Conservation (phyloP, 2,329 filamentous ascomycete genomes). For the Aspergillus piperis region DNA sequence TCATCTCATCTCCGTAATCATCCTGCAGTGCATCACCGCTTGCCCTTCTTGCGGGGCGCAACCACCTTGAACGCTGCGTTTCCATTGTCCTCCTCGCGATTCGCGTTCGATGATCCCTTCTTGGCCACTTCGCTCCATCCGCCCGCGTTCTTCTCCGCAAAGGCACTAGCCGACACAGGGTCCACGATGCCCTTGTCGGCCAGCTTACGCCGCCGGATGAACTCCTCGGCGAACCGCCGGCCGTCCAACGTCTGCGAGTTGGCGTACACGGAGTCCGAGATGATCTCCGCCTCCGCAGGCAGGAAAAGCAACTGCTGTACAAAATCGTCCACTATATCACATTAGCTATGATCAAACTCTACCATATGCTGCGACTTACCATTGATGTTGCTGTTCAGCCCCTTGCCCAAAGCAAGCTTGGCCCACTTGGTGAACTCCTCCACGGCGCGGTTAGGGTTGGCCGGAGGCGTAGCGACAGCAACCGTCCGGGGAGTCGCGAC, state of each 20-base stretch:
- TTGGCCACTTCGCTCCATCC: slow-evolving; percentile 98
- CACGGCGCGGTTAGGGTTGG: slow-evolving; percentile 64
- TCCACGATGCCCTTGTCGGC: slow-evolving; percentile 88
- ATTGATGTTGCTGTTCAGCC: slow-evolving; percentile 67
- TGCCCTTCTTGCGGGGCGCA: slow-evolving; percentile 83
- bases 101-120: slow-evolving; percentile 65
- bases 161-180: slow-evolving; percentile 57
- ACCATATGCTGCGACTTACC: slow-evolving; percentile 49
- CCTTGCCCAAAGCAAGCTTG: slow-evolving; percentile 73
- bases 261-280: slow-evolving; percentile 86
- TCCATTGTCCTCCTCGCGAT: slow-evolving; percentile 50
- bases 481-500: slow-evolving; percentile 53
- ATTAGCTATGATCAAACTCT: neutral
- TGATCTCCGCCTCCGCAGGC: slow-evolving; percentile 75
- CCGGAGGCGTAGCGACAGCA: slow-evolving; percentile 45
- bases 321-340: slow-evolving; percentile 70
- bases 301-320: slow-evolving; percentile 73
- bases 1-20: neutral
- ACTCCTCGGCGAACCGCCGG: slow-evolving; percentile 91
- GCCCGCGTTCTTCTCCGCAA: slow-evolving; percentile 56
- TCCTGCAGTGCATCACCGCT: slow-evolving; percentile 54
- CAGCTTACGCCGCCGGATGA: slow-evolving; percentile 85
- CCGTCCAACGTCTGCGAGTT: slow-evolving; percentile 88
- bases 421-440: slow-evolving; percentile 97
- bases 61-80: slow-evolving; percentile 82